These are phyloP conservation scores for Cyclotella atomus DNA, from an alignment of 108 stramenopile genomes.

Conservation along the genomic window DNA sequence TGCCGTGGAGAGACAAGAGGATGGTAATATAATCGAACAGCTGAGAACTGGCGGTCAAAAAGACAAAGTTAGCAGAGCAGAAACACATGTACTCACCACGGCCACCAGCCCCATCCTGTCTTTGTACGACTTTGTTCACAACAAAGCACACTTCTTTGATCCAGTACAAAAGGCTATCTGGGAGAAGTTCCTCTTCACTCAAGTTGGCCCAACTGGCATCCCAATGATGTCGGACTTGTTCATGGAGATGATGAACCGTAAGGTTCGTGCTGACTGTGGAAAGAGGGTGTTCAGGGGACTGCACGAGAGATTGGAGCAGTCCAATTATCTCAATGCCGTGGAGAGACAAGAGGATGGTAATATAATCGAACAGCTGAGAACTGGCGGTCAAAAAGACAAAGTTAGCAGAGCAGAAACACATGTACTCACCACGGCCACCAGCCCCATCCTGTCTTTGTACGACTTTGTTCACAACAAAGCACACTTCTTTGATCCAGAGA, in stretches of 20 bases:
- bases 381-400: neutral
- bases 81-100: neutral
- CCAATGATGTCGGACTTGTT: conserved; percentile 5
- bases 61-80: neutral
- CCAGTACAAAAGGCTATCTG: neutral
- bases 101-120: neutral
- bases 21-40: neutral
- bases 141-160: neutral
- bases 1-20: neutral
- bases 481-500: neutral
- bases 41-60: neutral
- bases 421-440: neutral
- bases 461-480: neutral
- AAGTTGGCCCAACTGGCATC: conserved; percentile 4
- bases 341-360: neutral
- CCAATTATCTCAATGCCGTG: neutral
- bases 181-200: neutral
- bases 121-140: neutral
- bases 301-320: neutral
- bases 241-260: conserved; percentile 1
- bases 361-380: neutral
- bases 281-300: neutral
- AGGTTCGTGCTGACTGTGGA: neutral
- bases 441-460: neutral
- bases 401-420: neutral